phyloP scores from a whole-genome alignment of 73 alveolate species.

The Tetrahymena thermophila region DNA sequence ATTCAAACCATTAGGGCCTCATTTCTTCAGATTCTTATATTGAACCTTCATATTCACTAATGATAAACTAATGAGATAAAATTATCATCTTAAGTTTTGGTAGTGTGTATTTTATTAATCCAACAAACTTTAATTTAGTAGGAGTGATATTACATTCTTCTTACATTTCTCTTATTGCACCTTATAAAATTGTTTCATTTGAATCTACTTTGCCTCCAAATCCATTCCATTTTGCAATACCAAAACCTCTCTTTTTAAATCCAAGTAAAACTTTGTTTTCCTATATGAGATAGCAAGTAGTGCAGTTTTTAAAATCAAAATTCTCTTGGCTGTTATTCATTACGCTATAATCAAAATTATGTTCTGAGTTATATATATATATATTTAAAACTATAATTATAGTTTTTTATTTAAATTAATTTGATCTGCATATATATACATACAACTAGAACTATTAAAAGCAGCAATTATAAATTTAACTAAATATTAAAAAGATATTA shows the following conservation, averaged over 20 bases:
- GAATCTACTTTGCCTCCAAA: not conserved
- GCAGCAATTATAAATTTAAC: no score
- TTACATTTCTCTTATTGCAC: not conserved
- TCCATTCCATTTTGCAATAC: not conserved
- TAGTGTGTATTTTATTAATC: not conserved
- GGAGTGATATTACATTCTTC: not conserved
- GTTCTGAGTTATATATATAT: no score
- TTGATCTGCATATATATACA: no score
- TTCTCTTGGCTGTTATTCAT: not conserved
- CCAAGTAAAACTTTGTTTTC: not conserved
- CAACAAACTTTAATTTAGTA: not conserved
- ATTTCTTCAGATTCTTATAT: not conserved
- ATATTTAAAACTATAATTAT: no score
- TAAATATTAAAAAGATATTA: no score
- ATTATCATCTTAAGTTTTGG: not conserved
- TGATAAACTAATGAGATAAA: not conserved
- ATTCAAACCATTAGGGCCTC: not conserved
- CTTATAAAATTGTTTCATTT: not conserved
- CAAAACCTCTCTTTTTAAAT: not conserved
- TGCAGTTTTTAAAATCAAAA: not conserved
- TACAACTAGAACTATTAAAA: no score
- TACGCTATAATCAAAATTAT: no score
- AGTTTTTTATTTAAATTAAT: no score
- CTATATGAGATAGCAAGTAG: not conserved
- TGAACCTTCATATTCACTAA: not conserved